These are phyloP conservation scores for Podospora appendiculata DNA, from an alignment of 495 filamentous ascomycete species.

Conservation along the genomic window DNA sequence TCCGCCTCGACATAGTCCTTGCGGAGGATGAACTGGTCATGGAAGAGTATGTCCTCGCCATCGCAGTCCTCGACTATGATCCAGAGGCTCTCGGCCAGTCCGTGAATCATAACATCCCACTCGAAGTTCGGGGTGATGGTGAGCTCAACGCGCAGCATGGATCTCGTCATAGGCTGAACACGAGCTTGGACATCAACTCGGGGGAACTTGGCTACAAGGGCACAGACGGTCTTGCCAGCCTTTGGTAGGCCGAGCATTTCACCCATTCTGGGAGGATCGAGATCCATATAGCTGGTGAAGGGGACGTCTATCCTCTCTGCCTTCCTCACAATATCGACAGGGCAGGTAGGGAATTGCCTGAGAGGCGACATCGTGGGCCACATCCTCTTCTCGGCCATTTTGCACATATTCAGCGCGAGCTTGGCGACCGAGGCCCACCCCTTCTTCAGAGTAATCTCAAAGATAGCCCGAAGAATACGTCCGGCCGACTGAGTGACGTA, in stretches of 20 bases:
- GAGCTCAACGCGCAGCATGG: conserved; percentile 89
- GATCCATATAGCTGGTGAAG: conserved; percentile 88
- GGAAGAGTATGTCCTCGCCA: conserved; percentile 91
- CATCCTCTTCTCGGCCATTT: conserved; percentile 99
- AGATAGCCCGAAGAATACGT: conserved; percentile 89
- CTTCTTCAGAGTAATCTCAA: conserved; percentile 93
- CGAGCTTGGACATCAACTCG: conserved; percentile 85
- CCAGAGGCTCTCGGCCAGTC: conserved; percentile 87
- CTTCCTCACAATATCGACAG: conserved; percentile 80
- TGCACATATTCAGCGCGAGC: conserved; percentile 88
- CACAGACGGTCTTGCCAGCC: conserved; percentile 77
- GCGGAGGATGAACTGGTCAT: conserved; percentile 89
- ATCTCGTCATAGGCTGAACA: conserved; percentile 89
- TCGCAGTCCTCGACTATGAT: conserved; percentile 96
- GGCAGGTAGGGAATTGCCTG: conserved; percentile 77
- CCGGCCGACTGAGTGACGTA: conserved; percentile 98
- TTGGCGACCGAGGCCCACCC: conserved; percentile 94
- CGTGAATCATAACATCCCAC: conserved; percentile 89
- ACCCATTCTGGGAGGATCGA: conserved; percentile 95
- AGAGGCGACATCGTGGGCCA: conserved; percentile 98
- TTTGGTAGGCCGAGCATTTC: conserved; percentile 90
- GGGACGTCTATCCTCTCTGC: conserved; percentile 91
- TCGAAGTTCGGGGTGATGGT: conserved; percentile 93
- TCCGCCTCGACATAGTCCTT: conserved; percentile 71
- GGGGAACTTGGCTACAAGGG: conserved; percentile 85